These are phyloP conservation scores for Leccinum incarnatum DNA, from an alignment of 768 basidiomycete genomes.

Conservation along the genomic window DNA sequence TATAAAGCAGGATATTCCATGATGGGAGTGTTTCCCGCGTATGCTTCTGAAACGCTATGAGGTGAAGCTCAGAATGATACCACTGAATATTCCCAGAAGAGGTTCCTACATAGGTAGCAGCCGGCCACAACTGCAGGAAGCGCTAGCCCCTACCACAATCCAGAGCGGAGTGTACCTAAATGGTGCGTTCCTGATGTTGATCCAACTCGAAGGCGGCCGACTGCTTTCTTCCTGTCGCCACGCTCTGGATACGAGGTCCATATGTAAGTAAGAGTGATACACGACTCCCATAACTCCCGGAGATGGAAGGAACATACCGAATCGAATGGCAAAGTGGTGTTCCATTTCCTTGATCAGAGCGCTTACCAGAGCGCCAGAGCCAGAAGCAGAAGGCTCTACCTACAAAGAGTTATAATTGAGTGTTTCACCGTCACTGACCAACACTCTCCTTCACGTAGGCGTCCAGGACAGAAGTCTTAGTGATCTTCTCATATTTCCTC, in stretches of 20 bases:
- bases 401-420: conserved; percentile 22
- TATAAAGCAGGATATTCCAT: conserved; percentile 71
- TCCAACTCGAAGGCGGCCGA: conserved; percentile 58
- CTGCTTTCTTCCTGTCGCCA: conserved; percentile 80
- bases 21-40: conserved; percentile 56
- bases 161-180: conserved; percentile 71
- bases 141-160: conserved; percentile 67
- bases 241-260: conserved; percentile 35
- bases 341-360: conserved; percentile 76
- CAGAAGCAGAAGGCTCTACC: conserved; percentile 69
- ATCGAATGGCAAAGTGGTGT: conserved; percentile 68
- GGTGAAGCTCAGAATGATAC: neutral
- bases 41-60: conserved; percentile 52
- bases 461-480: conserved; percentile 67
- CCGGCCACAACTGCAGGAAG: conserved; percentile 67
- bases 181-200: conserved; percentile 56
- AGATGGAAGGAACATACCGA: conserved; percentile 51
- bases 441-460: conserved; percentile 75
- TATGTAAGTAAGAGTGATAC: neutral
- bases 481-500: conserved; percentile 83
- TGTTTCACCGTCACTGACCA: neutral
- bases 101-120: conserved; percentile 49
- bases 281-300: neutral
- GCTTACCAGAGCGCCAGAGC: conserved; percentile 57
- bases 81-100: neutral